Evolutionary conservation across 202 grass and related monocot genomes (phyloP), one percentile per base, ranked within the genome.

Genomic region (Carex sylvatica): DNA sequence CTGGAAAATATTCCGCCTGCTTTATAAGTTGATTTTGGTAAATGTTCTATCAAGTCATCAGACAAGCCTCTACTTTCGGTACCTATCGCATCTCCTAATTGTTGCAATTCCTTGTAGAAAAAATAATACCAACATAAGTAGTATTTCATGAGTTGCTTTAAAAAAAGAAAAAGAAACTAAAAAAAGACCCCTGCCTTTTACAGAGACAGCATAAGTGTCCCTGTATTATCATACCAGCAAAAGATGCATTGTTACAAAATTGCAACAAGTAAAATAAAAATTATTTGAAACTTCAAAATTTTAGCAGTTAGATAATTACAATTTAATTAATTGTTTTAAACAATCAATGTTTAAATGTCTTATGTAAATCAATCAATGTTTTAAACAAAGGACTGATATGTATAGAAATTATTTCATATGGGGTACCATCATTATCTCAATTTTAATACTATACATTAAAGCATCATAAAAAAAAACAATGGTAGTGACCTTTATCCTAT

Each of bases 41-140:
- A 82, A 76, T 74, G 77, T 38, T 83, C 63, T 87, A 96, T 93
- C 74, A 80, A 22, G 70, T 85, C 75, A 79, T 93, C 86, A 36
- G 93, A 70, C 49, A 99, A 71, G 64, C 96, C 93, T 96, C 87
- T 93, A 75, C 89, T 93, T 88, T 92, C 63, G n/a, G 86, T 91
- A 51, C 96, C 96, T 53, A 99, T 96, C 58, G 74, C 78, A 82
- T 96, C 93, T 62, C 91, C 91, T 86, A 99, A 89, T 49, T 93
- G 88, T 88, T 93, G 93, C 60, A 99, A 88, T 89, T 99, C 93
- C 96, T 99, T 88, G 59, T 83, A 88, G 84, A 51, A n/a, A 70
- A 4, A 88, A 88, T 24, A 30, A 35, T 23, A 78, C 19, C 61
- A 79, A 79, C 42, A 84, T 55, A 47, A 68, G 5, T 84, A 14